Percentiles rank a stretch among this genome's conserved stretches.
These are phyloP conservation scores for Volutella citrinella DNA, from an alignment of 2,329 filamentous ascomycete genomes.

Conservation along the genomic window DNA sequence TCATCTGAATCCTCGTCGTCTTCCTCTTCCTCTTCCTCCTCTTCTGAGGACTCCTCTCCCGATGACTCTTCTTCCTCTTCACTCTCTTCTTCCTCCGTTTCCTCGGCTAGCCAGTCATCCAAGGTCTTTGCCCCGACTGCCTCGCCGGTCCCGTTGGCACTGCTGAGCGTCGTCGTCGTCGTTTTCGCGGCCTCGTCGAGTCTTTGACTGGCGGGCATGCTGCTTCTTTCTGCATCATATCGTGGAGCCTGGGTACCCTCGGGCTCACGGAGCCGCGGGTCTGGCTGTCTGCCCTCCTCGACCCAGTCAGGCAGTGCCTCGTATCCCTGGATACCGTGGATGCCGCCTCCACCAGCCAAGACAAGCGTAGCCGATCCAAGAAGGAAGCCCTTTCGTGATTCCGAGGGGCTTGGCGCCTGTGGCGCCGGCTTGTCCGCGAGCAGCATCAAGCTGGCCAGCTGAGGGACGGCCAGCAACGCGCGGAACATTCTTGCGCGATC, in stretches of 20 bases:
- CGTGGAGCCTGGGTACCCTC: slow-evolving; percentile 33
- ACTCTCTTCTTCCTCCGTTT: slow-evolving; percentile 58
- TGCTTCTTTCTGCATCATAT: slow-evolving; percentile 30
- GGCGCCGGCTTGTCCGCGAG: slow-evolving; percentile 93
- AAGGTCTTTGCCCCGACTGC: slow-evolving; percentile 69
- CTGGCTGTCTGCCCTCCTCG: slow-evolving; percentile 72
- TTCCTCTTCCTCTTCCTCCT: slow-evolving; percentile 49
- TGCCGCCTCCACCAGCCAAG: slow-evolving; percentile 70
- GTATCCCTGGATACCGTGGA: slow-evolving; percentile 76
- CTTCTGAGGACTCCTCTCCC: slow-evolving; percentile 45
- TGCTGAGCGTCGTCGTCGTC: slow-evolving; percentile 38
- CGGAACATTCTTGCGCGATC: slow-evolving; percentile 89
- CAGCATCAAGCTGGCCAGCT: slow-evolving; percentile 86
- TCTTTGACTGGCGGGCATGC: slow-evolving; percentile 58
- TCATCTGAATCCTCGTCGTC: slow-evolving; percentile 51
- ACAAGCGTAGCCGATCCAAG: slow-evolving; percentile 86
- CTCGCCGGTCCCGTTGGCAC: slow-evolving; percentile 52
- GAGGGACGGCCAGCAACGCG: slow-evolving; percentile 75
- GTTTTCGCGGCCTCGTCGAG: slow-evolving; percentile 55
- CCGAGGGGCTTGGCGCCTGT: slow-evolving; percentile 84
- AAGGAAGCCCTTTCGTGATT: slow-evolving; percentile 71
- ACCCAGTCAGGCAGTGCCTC: slow-evolving; percentile 83
- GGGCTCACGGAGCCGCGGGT: slow-evolving; percentile 67
- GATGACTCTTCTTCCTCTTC: slow-evolving; percentile 53
- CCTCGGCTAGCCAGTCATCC: slow-evolving; percentile 88